A percentile compares a stretch with the other conserved stretches of the same genome.
Conservation (phyloP, 768 basidiomycete species). For the Candolleomyces efflorescens region DNA sequence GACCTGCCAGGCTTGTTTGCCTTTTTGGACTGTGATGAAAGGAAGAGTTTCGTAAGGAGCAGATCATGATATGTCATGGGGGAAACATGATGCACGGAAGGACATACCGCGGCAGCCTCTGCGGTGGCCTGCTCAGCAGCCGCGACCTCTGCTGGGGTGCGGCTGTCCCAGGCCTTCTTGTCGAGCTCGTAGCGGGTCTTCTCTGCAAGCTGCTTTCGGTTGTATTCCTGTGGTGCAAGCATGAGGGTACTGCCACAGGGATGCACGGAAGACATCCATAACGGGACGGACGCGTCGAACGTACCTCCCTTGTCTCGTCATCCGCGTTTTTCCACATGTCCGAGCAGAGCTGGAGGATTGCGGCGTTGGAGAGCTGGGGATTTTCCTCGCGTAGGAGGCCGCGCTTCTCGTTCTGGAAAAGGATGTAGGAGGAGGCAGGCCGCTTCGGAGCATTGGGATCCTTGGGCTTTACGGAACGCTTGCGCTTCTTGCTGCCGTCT, state of each 20-base stretch:
- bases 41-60: slow-evolving; percentile 4
- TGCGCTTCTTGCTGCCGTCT: slow-evolving; percentile 48
- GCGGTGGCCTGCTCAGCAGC: slow-evolving; percentile 42
- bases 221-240: slow-evolving; percentile 42
- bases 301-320: slow-evolving; percentile 68
- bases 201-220: slow-evolving; percentile 46
- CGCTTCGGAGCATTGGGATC: slow-evolving; percentile 96
- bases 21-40: slow-evolving; percentile 27
- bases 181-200: slow-evolving; percentile 62
- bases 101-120: slow-evolving; percentile 34
- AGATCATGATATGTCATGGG: not conserved
- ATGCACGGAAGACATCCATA: slow-evolving; percentile 3
- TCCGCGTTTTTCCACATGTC: slow-evolving; percentile 70
- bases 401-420: slow-evolving; percentile 92
- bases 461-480: slow-evolving; percentile 62
- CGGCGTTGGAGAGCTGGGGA: slow-evolving; percentile 63
- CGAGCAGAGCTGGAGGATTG: slow-evolving; percentile 68
- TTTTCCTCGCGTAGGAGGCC: slow-evolving; percentile 61
- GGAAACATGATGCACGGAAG: not conserved
- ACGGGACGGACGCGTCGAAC: slow-evolving; percentile 22
- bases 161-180: slow-evolving; percentile 62
- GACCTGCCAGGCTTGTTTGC: slow-evolving; percentile 20
- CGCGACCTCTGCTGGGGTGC: slow-evolving; percentile 43
- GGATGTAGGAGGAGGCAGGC: slow-evolving; percentile 87
- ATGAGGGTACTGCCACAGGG: not conserved